Evolutionary conservation across 1,284 basidiomycete genomes (phyloP), one percentile per base, ranked within the genome.

Genomic region (Irpex sp.): DNA sequence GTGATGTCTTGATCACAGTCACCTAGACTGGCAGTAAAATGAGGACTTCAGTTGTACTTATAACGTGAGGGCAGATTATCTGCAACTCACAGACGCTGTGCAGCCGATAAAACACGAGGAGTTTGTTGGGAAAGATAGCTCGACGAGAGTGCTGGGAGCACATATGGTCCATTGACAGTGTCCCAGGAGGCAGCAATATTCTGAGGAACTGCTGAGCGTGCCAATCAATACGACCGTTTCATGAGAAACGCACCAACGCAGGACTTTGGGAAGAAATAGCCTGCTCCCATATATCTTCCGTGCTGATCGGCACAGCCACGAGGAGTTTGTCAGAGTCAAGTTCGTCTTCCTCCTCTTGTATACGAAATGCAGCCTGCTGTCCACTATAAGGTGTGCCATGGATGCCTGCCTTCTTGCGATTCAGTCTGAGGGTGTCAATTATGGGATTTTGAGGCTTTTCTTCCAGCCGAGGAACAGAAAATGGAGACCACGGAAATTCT

Each of bases 371-470:
- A 21, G 13, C 49, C 49, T 17, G 21, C 9, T 13, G 19, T 21
- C 15, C 49, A 17, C 8, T 9, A 9, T 15, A 17, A 17, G 49
- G 17, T 17, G 21, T 52, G 17, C 19, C 17, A 26, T 26, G 19
- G 13, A 1, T 17, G 8, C 19, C 19, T 21, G n/a, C 17, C 49
- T 52, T 52, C 17, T 17, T 21, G 49, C 49, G 49, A 19, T 36
- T 15, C 19, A 59, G 19, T n/a, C 48, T 58, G 4, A 89, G 67
- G 17, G 79, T 75, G 52, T 87, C 84, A 72, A 92, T 77, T 64
- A 92, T 91, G 1, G 90, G 91, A 72, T 92, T 87, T 70, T 92
- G 91, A 2, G 91, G 90, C 67, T 82, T 85, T 64, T 92, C 83
- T 17, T 79, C 74, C 48, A 93, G 74, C 13, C 67, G 73, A 5